phyloP scores from a whole-genome alignment of 139 green algal species.

The Volvox africanus region DNA sequence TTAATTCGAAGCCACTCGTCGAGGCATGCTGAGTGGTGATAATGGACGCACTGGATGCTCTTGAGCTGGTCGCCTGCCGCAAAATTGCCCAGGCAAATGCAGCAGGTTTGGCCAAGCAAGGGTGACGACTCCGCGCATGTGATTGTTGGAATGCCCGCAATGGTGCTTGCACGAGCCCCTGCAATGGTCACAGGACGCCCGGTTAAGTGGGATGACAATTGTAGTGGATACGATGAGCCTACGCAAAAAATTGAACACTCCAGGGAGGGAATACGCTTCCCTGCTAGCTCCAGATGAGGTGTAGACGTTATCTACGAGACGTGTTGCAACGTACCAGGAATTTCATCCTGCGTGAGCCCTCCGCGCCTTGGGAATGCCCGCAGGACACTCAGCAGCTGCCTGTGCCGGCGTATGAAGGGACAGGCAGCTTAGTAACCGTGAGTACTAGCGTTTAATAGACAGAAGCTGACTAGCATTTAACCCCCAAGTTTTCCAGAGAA shows the following conservation, averaged over 20 bases:
- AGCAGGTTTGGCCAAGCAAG: conserved; percentile 40
- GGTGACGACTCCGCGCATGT: background rate
- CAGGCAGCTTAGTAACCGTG: no score
- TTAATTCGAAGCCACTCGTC: conserved; percentile 60
- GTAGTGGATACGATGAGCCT: no score
- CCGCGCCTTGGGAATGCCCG: conserved; percentile 48
- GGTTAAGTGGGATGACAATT: no score
- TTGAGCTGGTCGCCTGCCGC: conserved; percentile 40
- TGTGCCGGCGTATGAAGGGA: background rate
- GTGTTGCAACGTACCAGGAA: conserved; percentile 4
- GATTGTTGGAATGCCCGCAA: background rate
- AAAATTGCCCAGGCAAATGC: conserved; percentile 61
- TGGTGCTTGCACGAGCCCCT: background rate
- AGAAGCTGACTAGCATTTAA: no score
- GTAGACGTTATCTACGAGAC: no score
- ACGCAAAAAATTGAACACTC: no score
- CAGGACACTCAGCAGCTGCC: conserved; percentile 61
- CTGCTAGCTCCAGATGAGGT: no score
- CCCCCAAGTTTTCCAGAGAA: no score
- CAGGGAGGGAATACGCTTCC: no score
- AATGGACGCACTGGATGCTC: conserved; percentile 56
- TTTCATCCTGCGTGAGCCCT: background rate
- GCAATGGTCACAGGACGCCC: background rate
- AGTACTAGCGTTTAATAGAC: no score
- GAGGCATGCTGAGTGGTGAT: conserved; percentile 55